A percentile compares a stretch with the other conserved stretches of the same genome.
phyloP scores from a whole-genome alignment of 2,329 filamentous ascomycete species.

The Xylariaceae sp. region DNA sequence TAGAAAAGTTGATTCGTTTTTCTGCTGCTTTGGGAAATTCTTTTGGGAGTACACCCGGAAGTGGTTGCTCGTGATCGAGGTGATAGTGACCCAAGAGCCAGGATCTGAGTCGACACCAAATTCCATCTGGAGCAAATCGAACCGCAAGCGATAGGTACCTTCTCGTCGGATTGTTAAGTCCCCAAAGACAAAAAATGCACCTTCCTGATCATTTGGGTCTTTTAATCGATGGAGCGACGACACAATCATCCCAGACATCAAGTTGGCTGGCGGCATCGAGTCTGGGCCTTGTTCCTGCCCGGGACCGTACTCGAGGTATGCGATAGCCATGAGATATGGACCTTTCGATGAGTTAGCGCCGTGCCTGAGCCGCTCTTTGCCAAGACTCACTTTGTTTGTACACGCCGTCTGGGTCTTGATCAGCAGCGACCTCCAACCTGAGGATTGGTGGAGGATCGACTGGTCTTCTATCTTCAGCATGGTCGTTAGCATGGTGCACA shows the following conservation, averaged over 20 bases:
- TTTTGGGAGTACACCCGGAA: slow-evolving; percentile 68
- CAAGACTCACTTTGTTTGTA: slow-evolving; percentile 56
- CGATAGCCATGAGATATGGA: slow-evolving; percentile 32
- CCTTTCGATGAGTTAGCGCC: slow-evolving; percentile 22
- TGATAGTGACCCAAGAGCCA: slow-evolving; percentile 27
- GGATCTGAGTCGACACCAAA: slow-evolving; percentile 21
- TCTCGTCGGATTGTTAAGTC: slow-evolving; percentile 77
- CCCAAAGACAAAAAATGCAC: slow-evolving; percentile 87
- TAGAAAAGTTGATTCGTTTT: slow-evolving; percentile 63
- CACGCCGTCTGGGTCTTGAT: slow-evolving; percentile 45
- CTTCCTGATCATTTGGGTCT: slow-evolving; percentile 72
- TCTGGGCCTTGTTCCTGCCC: slow-evolving; percentile 41
- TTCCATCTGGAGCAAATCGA: slow-evolving; percentile 73
- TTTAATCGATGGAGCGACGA: slow-evolving; percentile 82
- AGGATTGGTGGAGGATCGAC: slow-evolving; percentile 86
- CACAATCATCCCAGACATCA: slow-evolving; percentile 68
- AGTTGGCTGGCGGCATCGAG: slow-evolving; percentile 41
- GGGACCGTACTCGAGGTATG: slow-evolving; percentile 36
- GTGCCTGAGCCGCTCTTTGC: background rate
- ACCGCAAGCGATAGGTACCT: slow-evolving; percentile 70
- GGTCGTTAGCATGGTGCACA: background rate
- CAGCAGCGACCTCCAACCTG: slow-evolving; percentile 57
- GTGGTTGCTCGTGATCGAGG: slow-evolving; percentile 41
- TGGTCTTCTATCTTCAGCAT: slow-evolving; percentile 68
- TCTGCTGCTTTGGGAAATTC: slow-evolving; percentile 77